Conservation (phyloP, 805 yeast species). For the Wickerhamiella azyma region DNA sequence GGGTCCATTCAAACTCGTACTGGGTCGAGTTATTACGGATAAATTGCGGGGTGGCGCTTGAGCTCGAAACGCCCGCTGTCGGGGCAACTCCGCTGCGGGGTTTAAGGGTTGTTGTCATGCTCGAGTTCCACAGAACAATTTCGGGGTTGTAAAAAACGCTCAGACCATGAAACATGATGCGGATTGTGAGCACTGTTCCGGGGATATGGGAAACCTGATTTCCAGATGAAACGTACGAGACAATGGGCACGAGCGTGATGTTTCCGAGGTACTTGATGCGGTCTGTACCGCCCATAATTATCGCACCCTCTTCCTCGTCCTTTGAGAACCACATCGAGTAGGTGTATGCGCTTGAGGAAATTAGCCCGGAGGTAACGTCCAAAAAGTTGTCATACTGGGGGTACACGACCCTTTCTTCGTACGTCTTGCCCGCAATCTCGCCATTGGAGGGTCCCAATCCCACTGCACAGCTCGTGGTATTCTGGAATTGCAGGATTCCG, state of each 20-base stretch:
- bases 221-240: constrained; percentile 5
- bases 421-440: constrained; percentile 8
- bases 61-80: no score
- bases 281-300: constrained; percentile 40
- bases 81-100: neutral
- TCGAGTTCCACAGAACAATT: neutral
- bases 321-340: constrained; percentile 8
- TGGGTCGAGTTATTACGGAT: neutral
- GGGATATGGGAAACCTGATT: constrained; percentile 7
- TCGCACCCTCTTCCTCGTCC: neutral
- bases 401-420: constrained; percentile 9
- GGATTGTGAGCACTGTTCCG: constrained; percentile 2
- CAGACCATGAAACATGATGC: constrained; percentile 8
- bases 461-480: constrained; percentile 7
- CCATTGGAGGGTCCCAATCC: constrained; percentile 12
- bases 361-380: neutral
- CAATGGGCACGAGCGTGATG: constrained; percentile 18
- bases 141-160: neutral
- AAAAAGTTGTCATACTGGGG: constrained; percentile 7
- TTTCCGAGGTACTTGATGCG: constrained; percentile 33
- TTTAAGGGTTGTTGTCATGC: neutral
- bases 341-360: no score
- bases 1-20: neutral
- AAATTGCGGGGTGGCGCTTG: no score
- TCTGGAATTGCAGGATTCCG: neutral